phyloP scores from a whole-genome alignment of 352 stramenopile species.

The Phytophthora capsici region DNA sequence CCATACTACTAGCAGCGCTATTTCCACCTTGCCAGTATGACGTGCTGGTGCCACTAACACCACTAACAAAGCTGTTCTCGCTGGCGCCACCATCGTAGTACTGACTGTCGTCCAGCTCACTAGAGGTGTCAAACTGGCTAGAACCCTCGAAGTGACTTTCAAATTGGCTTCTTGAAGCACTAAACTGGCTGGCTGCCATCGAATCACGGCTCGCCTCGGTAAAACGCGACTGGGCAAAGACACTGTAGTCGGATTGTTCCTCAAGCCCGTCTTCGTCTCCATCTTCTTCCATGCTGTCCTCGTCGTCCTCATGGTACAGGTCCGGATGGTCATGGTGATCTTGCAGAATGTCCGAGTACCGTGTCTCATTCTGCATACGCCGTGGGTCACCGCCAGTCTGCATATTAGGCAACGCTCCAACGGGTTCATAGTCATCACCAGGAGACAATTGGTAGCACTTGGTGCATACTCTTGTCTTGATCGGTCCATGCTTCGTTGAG shows the following conservation, averaged over 20 bases:
- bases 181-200: conserved; percentile 34
- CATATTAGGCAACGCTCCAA: conserved; percentile 15
- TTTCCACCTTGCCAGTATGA: conserved; percentile 41
- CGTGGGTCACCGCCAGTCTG: conserved; percentile 23
- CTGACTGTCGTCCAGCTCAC: conserved; percentile 44
- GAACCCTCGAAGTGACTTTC: conserved; percentile 32
- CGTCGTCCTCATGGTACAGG: conserved; percentile 29
- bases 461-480: conserved; percentile 68
- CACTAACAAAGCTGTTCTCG: conserved; percentile 41
- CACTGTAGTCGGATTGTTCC: conserved; percentile 60
- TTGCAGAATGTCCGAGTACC: conserved; percentile 52
- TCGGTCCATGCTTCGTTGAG: conserved; percentile 31
- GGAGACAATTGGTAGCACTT: conserved; percentile 55
- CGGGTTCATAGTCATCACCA: conserved; percentile 39
- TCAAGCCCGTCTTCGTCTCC: conserved; percentile 57
- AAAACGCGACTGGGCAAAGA: conserved; percentile 64
- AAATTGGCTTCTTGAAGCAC: conserved; percentile 27
- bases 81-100: conserved; percentile 35
- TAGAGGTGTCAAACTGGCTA: conserved; percentile 29
- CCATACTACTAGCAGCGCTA: conserved; percentile 31
- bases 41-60: conserved; percentile 41
- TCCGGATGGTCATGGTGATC: conserved; percentile 34
- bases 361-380: conserved; percentile 45
- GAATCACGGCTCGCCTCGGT: conserved; percentile 53
- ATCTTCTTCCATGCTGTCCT: conserved; percentile 47